Base-by-base conservation (phyloP, 768 basidiomycete species). In the Trametes coccinea region DNA sequence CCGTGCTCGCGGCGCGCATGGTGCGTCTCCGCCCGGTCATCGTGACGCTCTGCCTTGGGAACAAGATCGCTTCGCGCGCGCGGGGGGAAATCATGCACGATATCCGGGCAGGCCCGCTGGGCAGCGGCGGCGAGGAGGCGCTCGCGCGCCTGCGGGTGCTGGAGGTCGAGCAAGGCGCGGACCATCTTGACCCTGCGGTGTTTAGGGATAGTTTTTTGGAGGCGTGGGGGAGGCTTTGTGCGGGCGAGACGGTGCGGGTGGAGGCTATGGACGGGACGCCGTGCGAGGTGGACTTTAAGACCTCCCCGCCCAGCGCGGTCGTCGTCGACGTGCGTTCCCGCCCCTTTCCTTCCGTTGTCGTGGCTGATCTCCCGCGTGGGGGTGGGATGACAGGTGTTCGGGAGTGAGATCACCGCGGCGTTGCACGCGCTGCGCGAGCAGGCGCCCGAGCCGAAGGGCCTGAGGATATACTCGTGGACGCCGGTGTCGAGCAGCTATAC, bases 251-350 rank as follows among this genome's bases (percentile, higher is more conserved):
- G 3, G n/a, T 56, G 33, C 10, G 16, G 2, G n/a, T 27, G 10
- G 27, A 27, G 14, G 2, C 6, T 17, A 27, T 48, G 7, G 47
- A 49, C 30, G 56, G 48, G 27, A 27, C 39, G 10, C n/a, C 8
- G 13, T 16, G n/a, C 2, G n/a, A 11, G 17, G 2, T 31, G 10
- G 14, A 14, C 22, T 8, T 34, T 5, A 10, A 33, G 4, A 16
- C 2, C 29, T 34, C 40, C 4, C 48, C 48, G 5, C 39, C 43
- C 47, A 14, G 22, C 33, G 56, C 39, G 22, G 39, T 48, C 11
- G 27, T 57, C 48, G 16, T 57, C 27, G 56, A 57, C 40, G 56
- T 57, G 16, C 47, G 56, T 50, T 29, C 4, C 27, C 9, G 29
- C 10, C 3, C 6, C 46, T 1, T 5, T 4, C 5, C 27, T 8